Conservation (phyloP, 2,329 filamentous ascomycete genomes). For the Golovinomyces cichoracearum region DNA sequence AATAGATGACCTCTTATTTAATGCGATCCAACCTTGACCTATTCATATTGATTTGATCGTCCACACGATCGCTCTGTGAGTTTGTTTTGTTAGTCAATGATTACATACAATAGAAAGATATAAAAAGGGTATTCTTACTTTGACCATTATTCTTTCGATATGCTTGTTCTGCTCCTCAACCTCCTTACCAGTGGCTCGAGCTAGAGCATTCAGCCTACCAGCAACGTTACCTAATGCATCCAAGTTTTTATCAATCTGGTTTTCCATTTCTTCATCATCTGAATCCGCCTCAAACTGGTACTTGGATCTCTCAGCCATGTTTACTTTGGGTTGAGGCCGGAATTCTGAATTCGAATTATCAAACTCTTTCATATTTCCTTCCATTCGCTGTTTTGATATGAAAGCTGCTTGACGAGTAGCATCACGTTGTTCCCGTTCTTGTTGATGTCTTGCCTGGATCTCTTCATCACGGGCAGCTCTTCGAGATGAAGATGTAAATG, state of each 20-base stretch:
- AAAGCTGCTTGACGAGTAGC: conserved; percentile 30
- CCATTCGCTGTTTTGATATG: conserved; percentile 26
- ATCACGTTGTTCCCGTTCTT: conserved; percentile 39
- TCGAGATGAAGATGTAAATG: conserved; percentile 45
- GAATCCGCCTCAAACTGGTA: conserved; percentile 43
- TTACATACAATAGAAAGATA: conserved; percentile 4
- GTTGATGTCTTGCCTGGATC: conserved; percentile 40
- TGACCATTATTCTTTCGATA: conserved; percentile 51
- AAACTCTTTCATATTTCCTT: conserved; percentile 23
- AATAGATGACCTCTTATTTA: conserved; percentile 5
- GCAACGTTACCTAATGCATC: conserved; percentile 34
- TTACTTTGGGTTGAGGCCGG: conserved; percentile 12
- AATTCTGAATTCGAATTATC: conserved; percentile 14
- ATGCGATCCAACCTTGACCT: conserved; percentile 23
- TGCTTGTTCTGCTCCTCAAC: conserved; percentile 52
- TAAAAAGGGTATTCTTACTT: conserved; percentile 26
- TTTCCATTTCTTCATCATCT: conserved; percentile 28
- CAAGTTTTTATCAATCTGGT: conserved; percentile 42
- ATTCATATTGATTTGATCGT: conserved; percentile 59
- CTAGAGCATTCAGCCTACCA: conserved; percentile 44
- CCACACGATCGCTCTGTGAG: conserved; percentile 52
- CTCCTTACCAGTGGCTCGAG: conserved; percentile 47
- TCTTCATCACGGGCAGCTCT: conserved; percentile 38
- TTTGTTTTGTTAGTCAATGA: conserved; percentile 11
- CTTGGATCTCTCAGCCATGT: conserved; percentile 37